A percentile compares a stretch with the other conserved stretches of the same genome.
phyloP scores from a whole-genome alignment of 768 basidiomycete species.

The Phanerodontia chrysosporium region DNA sequence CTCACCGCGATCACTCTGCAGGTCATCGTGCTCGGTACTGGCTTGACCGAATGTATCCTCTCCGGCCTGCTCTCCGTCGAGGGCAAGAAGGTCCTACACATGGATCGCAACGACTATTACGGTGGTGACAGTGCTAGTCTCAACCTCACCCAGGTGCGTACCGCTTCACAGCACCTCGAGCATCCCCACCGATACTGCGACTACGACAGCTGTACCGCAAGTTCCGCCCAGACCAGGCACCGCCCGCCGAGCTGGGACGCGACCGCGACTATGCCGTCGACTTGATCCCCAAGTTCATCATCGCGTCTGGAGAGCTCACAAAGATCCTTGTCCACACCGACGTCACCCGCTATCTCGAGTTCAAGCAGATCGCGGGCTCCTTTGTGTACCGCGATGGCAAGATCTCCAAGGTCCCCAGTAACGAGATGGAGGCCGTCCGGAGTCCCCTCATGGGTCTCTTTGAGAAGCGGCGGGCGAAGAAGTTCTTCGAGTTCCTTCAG shows the following conservation, averaged over 20 bases:
- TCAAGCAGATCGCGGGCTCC: conserved; percentile 99
- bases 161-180: not conserved
- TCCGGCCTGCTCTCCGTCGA: conserved; percentile 98
- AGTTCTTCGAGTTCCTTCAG: conserved; percentile 97
- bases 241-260: conserved; percentile 84
- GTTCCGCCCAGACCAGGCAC: conserved; percentile 74
- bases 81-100: conserved; percentile 99
- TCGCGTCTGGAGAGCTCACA: conserved; percentile 95
- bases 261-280: conserved; percentile 98
- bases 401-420: conserved; percentile 97
- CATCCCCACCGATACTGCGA: not conserved
- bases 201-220: conserved; percentile 82
- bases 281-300: conserved; percentile 98
- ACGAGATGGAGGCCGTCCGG: conserved; percentile 93
- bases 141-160: conserved; percentile 89
- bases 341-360: conserved; percentile 97
- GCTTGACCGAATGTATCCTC: conserved; percentile 96
- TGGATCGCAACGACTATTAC: conserved; percentile 98
- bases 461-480: conserved; percentile 96
- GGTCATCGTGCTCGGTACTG: conserved; percentile 94
- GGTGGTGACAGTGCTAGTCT: conserved; percentile 96
- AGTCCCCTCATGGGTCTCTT: conserved; percentile 98
- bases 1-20: conserved; percentile 26
- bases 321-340: conserved; percentile 98
- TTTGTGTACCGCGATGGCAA: conserved; percentile 95